phyloP scores from a whole-genome alignment of 2,329 filamentous ascomycete genomes.

The Diaporthe sp. region DNA sequence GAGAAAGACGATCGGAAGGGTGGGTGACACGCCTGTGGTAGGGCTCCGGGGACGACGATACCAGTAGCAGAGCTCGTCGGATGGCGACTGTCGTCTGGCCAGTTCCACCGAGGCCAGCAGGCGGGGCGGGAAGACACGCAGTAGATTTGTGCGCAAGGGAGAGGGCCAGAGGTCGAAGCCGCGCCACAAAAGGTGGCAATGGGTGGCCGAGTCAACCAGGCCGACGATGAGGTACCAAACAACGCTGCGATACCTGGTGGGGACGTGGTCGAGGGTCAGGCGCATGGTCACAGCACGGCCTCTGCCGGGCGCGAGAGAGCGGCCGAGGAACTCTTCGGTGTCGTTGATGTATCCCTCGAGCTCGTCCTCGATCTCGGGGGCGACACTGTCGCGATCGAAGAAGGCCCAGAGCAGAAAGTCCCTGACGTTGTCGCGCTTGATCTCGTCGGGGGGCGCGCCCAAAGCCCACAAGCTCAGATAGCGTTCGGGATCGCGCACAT shows the following conservation, averaged over 20 bases:
- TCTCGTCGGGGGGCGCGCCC: slow-evolving; percentile 68
- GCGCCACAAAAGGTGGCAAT: slow-evolving; percentile 59
- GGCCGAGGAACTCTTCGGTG: slow-evolving; percentile 68
- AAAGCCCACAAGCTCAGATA: slow-evolving; percentile 78
- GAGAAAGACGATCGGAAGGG: slow-evolving; percentile 42
- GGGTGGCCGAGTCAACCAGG: slow-evolving; percentile 66
- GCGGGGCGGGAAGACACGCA: slow-evolving; percentile 69
- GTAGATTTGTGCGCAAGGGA: slow-evolving; percentile 45
- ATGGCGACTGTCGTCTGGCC: slow-evolving; percentile 20
- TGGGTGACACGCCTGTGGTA: slow-evolving; percentile 19
- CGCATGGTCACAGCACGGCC: slow-evolving; percentile 70
- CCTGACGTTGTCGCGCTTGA: slow-evolving; percentile 76
- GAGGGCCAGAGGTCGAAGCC: slow-evolving; percentile 68
- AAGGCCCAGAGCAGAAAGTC: slow-evolving; percentile 80
- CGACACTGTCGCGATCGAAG: slow-evolving; percentile 59
- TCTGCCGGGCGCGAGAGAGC: slow-evolving; percentile 65
- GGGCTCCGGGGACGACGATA: slow-evolving; percentile 4
- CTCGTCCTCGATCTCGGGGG: slow-evolving; percentile 54
- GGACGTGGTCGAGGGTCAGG: slow-evolving; percentile 75
- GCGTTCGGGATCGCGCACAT: slow-evolving; percentile 66
- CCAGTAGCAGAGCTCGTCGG: slow-evolving; percentile 42
- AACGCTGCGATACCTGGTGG: slow-evolving; percentile 72
- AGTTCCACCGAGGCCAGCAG: slow-evolving; percentile 55
- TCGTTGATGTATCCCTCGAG: slow-evolving; percentile 62
- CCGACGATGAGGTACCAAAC: slow-evolving; percentile 74